Evolutionary conservation across 495 filamentous ascomycete species (phyloP).

Genomic region (Xylaria palmicola): DNA sequence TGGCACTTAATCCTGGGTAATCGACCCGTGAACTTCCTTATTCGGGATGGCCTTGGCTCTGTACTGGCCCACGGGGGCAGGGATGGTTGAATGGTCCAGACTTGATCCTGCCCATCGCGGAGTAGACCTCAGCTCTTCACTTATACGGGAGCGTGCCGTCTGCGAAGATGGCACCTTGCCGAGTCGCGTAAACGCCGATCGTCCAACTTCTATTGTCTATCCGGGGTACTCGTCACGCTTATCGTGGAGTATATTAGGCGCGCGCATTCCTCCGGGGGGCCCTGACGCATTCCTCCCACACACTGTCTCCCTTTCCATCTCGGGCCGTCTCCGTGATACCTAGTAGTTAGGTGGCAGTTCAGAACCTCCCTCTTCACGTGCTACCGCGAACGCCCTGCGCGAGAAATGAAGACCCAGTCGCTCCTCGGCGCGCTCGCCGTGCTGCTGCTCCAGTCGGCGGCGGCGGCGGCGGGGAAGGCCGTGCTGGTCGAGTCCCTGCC

Average conservation of each 20-base stretch:
- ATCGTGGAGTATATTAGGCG: background rate
- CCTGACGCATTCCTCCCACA: background rate
- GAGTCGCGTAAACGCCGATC: background rate
- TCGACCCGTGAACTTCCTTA: background rate
- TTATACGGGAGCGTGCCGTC: too few relatives aligned
- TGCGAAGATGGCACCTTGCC: background rate
- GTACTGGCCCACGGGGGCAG: background rate
- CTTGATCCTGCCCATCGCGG: too few relatives aligned
- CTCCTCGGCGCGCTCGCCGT: slow-evolving; percentile 23
- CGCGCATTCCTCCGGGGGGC: background rate
- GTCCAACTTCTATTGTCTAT: background rate
- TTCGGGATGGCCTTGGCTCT: background rate
- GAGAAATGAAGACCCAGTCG: slow-evolving; percentile 21
- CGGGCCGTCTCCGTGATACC: background rate
- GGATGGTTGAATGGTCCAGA: too few relatives aligned
- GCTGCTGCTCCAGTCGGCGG: slow-evolving; percentile 22
- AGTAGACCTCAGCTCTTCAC: too few relatives aligned
- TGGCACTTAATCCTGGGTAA: too few relatives aligned
- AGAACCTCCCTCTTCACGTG: background rate
- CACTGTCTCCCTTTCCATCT: background rate
- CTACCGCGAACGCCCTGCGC: background rate
- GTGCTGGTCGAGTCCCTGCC: slow-evolving; percentile 47
- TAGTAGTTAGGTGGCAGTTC: background rate
- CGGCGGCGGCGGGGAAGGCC: slow-evolving; percentile 25
- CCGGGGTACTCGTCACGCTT: background rate